phyloP scores from a whole-genome alignment of 225 moss, liverwort and hornwort genomes.

The Straminergon stramineum region DNA sequence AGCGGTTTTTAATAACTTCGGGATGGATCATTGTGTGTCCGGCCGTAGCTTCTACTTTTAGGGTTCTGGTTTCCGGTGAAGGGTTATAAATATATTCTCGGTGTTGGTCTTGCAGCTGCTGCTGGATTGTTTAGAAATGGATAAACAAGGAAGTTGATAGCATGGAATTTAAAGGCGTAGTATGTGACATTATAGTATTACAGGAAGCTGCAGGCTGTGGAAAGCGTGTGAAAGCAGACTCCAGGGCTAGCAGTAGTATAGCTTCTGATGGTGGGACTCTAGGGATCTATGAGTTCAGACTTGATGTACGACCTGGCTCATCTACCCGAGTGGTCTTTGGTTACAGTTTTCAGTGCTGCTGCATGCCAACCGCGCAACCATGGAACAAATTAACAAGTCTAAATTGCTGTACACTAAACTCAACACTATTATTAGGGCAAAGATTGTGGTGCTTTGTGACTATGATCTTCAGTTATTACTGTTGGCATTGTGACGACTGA shows the following conservation, averaged over 20 bases:
- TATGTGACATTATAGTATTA: neutral
- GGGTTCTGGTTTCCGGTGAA: neutral
- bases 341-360: conserved; percentile 25
- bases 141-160: neutral
- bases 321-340: conserved; percentile 7
- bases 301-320: conserved; percentile 10
- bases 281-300: neutral
- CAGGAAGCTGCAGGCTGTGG: neutral
- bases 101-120: neutral
- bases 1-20: neutral
- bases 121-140: neutral
- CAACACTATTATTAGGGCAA: conserved; percentile 1
- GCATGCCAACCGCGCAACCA: conserved; percentile 9
- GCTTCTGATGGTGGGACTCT: neutral
- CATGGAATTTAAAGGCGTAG: neutral
- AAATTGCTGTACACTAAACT: conserved; percentile 6
- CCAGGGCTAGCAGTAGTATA: neutral
- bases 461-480: neutral
- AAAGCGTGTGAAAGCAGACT: neutral
- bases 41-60: neutral
- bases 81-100: neutral
- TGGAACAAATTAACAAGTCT: conserved; percentile 20
- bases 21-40: neutral
- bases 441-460: neutral
- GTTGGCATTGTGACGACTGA: neutral